Evolutionary conservation across 805 yeast species (phyloP).

Genomic region (Tetrapisispora phaffii): DNA sequence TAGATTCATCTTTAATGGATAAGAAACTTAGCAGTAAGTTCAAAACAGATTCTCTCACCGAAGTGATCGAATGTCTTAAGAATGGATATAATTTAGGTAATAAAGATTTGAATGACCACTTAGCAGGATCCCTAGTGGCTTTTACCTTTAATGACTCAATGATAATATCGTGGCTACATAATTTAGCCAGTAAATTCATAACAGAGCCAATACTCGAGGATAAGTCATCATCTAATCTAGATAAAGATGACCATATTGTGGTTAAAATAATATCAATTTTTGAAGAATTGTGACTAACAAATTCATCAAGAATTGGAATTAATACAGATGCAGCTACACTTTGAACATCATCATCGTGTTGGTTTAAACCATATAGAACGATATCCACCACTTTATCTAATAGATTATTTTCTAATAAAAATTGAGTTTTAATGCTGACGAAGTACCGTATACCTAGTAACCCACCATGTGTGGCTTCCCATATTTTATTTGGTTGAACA

Average conservation of each 20-base stretch:
- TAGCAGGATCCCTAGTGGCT: conserved; percentile 38
- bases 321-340: conserved; percentile 92
- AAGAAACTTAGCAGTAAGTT: conserved; percentile 72
- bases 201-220: conserved; percentile 93
- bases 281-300: conserved; percentile 52
- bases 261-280: conserved; percentile 40
- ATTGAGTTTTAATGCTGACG: conserved; percentile 78
- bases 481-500: conserved; percentile 36
- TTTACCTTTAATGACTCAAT: conserved; percentile 57
- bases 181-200: conserved; percentile 82
- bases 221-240: conserved; percentile 79
- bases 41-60: conserved; percentile 81
- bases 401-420: conserved; percentile 47
- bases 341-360: conserved; percentile 88
- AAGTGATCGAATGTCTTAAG: conserved; percentile 83
- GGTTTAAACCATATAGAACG: conserved; percentile 77
- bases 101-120: conserved; percentile 55
- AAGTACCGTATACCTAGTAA: conserved; percentile 86
- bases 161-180: conserved; percentile 75
- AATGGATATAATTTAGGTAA: conserved; percentile 93
- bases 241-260: conserved; percentile 85
- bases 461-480: conserved; percentile 99
- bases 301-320: conserved; percentile 80
- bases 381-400: conserved; percentile 68
- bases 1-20: conserved; percentile 40